Conservation (phyloP, 2,329 filamentous ascomycete species). For the Fusarium anthophilum region DNA sequence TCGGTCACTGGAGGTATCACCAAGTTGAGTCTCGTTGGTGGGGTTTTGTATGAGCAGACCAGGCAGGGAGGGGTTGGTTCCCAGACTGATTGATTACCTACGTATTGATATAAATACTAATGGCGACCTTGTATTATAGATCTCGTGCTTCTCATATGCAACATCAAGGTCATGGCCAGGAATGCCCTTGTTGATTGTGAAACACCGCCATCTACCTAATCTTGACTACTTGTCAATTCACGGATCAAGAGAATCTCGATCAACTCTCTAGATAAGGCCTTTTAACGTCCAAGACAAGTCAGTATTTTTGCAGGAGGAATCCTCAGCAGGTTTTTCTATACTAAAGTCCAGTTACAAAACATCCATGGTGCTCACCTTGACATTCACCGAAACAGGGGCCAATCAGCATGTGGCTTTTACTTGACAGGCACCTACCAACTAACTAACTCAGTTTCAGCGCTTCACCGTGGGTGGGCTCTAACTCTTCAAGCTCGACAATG, state of each 20-base stretch:
- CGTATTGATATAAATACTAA: background rate
- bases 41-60: background rate
- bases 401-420: slow-evolving; percentile 15
- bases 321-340: no score
- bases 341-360: background rate
- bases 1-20: background rate
- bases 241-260: background rate
- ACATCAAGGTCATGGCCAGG: background rate
- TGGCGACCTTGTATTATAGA: background rate
- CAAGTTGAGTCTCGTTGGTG: background rate
- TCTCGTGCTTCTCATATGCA: background rate
- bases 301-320: background rate
- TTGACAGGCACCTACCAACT: slow-evolving; percentile 8
- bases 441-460: background rate
- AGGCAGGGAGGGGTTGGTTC: slow-evolving; percentile 4
- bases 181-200: background rate
- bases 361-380: background rate
- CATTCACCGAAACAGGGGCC: background rate
- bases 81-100: background rate
- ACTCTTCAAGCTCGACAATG: background rate
- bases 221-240: background rate
- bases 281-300: background rate
- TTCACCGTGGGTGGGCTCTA: background rate
- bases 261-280: background rate
- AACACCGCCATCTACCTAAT: background rate